A percentile compares a stretch with the other conserved stretches of the same genome.
These are phyloP conservation scores for Prunus davidiana DNA, from an alignment of 306 rosid species.

Conservation along the genomic window DNA sequence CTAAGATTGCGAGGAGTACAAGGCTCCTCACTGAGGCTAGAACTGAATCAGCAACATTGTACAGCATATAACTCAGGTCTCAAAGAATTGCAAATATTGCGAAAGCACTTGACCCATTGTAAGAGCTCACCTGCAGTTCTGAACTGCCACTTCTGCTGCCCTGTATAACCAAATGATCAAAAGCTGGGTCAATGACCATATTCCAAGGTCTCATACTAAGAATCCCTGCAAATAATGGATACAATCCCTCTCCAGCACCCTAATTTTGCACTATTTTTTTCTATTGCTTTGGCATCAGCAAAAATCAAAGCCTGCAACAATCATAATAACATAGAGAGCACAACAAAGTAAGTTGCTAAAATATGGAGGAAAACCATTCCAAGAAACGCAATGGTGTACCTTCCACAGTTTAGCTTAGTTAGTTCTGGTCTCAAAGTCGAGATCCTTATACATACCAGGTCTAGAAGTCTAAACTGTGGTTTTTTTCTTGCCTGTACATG, in stretches of 20 bases:
- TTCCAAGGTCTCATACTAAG: slow-evolving; percentile 97
- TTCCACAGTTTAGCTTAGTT: slow-evolving; percentile 95
- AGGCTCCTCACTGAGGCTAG: background rate
- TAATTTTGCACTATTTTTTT: slow-evolving; percentile 78
- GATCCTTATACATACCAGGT: slow-evolving; percentile 93
- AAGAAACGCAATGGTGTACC: slow-evolving; percentile 33
- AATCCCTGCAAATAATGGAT: slow-evolving; percentile 89
- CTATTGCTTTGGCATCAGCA: slow-evolving; percentile 75
- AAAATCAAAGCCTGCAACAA: slow-evolving; percentile 61
- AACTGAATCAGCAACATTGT: background rate
- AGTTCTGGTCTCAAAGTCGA: slow-evolving; percentile 58
- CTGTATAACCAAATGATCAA: slow-evolving; percentile 83
- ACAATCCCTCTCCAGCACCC: slow-evolving; percentile 96
- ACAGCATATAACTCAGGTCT: background rate
- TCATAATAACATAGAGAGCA: slow-evolving; percentile 11
- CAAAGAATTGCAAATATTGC: background rate
- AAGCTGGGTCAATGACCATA: slow-evolving; percentile 69
- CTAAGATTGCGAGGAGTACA: background rate
- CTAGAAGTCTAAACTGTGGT: slow-evolving; percentile 88
- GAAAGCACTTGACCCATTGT: background rate
- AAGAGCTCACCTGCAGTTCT: slow-evolving; percentile 79
- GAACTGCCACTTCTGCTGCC: slow-evolving; percentile 69
- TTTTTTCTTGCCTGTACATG: slow-evolving; percentile 70
- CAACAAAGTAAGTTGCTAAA: background rate
- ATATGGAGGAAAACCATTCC: background rate